These are phyloP conservation scores for Quercus wislizeni DNA, from an alignment of 306 rosid species.

Conservation along the genomic window DNA sequence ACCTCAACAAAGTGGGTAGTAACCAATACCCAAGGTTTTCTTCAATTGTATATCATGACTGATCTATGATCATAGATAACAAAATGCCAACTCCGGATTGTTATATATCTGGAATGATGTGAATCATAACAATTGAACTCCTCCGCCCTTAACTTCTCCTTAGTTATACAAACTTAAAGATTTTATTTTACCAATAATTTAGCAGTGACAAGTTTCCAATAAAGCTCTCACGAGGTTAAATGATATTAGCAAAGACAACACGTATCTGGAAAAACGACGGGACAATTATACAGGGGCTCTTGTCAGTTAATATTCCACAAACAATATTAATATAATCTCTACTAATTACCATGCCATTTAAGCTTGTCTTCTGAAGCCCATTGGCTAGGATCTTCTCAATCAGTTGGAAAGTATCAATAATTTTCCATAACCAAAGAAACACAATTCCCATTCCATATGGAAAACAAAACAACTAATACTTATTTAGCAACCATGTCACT, in stretches of 20 bases:
- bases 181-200: background rate
- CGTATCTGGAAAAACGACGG: background rate
- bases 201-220: background rate
- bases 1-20: background rate
- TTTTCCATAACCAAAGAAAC: conserved; percentile 8
- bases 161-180: background rate
- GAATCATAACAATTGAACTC: background rate
- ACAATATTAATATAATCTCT: background rate
- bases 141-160: background rate
- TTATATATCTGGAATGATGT: background rate
- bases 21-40: background rate
- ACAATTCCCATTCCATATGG: background rate
- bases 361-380: background rate
- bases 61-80: background rate
- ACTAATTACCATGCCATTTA: conserved; percentile 2
- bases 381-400: background rate
- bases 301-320: background rate
- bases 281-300: background rate
- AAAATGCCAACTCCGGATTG: background rate
- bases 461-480: background rate
- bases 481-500: background rate
- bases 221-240: background rate
- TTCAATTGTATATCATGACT: background rate
- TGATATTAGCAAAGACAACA: background rate
- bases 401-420: background rate